Evolutionary conservation across 2,329 filamentous ascomycete species (phyloP).

Genomic region (Hypoxylon sp.): DNA sequence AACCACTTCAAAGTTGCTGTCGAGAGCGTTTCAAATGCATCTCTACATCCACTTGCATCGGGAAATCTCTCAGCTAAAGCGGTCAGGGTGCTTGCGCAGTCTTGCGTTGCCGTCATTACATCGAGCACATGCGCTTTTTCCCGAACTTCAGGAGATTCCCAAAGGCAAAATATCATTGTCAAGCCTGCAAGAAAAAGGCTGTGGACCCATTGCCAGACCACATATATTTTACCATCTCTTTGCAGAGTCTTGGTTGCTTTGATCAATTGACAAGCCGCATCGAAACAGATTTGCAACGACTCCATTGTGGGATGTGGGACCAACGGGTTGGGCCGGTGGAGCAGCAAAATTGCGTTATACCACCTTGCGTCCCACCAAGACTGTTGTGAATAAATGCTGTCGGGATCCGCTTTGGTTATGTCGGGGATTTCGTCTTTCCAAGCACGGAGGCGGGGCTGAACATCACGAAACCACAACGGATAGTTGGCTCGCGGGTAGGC

Average conservation of each 20-base stretch:
- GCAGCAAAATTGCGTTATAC: slow-evolving; percentile 52
- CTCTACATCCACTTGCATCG: slow-evolving; percentile 53
- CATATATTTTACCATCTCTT: slow-evolving; percentile 52
- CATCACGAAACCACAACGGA: slow-evolving; percentile 50
- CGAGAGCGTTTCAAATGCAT: slow-evolving; percentile 52
- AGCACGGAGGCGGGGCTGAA: slow-evolving; percentile 52
- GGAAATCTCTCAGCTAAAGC: slow-evolving; percentile 54
- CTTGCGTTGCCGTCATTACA: slow-evolving; percentile 51
- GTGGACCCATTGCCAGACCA: slow-evolving; percentile 54
- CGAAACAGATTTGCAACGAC: slow-evolving; percentile 48
- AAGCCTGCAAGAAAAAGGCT: slow-evolving; percentile 55
- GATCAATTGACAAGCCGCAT: slow-evolving; percentile 51
- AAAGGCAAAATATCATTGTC: slow-evolving; percentile 53
- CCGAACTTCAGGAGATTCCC: slow-evolving; percentile 54
- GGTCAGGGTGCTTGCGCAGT: slow-evolving; percentile 53
- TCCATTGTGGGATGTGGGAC: slow-evolving; percentile 46
- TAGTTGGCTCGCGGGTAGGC: slow-evolving; percentile 53
- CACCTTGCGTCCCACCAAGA: slow-evolving; percentile 54
- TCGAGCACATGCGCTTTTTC: slow-evolving; percentile 41
- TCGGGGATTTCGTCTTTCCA: slow-evolving; percentile 53
- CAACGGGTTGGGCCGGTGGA: slow-evolving; percentile 52
- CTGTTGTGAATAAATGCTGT: slow-evolving; percentile 51
- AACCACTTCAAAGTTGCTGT: slow-evolving; percentile 51
- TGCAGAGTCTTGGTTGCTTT: slow-evolving; percentile 52
- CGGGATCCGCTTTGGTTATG: slow-evolving; percentile 46